Evolutionary conservation across 2,329 filamentous ascomycete species (phyloP).

Genomic region (Fusarium proliferatum): DNA sequence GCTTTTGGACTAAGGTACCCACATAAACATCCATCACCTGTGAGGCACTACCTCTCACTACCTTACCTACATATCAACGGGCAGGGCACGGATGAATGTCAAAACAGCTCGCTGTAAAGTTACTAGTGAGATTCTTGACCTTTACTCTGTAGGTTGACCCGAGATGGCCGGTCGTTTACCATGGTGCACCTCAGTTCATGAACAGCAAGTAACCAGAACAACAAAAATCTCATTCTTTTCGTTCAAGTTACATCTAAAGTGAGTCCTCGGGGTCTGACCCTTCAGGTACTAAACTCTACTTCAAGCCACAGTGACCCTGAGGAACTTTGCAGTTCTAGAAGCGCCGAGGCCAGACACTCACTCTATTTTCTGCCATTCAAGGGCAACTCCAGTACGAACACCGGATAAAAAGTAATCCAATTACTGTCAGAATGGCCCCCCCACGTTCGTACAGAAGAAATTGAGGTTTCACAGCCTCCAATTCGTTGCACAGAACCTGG

Average conservation of each 20-base stretch:
- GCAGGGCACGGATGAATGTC: slow-evolving; percentile 29
- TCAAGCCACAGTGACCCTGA: slow-evolving; percentile 33
- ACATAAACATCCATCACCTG: not conserved
- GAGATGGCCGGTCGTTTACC: slow-evolving; percentile 2
- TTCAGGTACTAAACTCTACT: slow-evolving; percentile 37
- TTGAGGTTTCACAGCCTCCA: slow-evolving; percentile 6
- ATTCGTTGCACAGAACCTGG: not conserved
- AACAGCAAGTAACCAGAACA: not conserved
- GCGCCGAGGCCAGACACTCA: slow-evolving; percentile 15
- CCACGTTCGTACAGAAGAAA: slow-evolving; percentile 8
- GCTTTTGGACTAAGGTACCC: not conserved
- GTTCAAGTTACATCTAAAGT: not conserved
- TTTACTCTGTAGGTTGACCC: not conserved
- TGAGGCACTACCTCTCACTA: not conserved
- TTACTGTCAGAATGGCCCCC: not conserved
- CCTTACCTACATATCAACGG: not conserved
- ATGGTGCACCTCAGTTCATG: not conserved
- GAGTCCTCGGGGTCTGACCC: not conserved
- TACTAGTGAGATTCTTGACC: slow-evolving; percentile 1
- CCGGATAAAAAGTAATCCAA: not conserved
- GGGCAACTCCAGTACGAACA: not conserved
- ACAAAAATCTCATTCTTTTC: not conserved
- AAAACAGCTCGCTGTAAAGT: slow-evolving; percentile 24
- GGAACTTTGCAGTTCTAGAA: slow-evolving; percentile 32
- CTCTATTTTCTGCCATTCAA: slow-evolving; percentile 9